Evolutionary conservation across 129 eudicot genomes (phyloP).

Genomic region (Dittrichia graveolens): DNA sequence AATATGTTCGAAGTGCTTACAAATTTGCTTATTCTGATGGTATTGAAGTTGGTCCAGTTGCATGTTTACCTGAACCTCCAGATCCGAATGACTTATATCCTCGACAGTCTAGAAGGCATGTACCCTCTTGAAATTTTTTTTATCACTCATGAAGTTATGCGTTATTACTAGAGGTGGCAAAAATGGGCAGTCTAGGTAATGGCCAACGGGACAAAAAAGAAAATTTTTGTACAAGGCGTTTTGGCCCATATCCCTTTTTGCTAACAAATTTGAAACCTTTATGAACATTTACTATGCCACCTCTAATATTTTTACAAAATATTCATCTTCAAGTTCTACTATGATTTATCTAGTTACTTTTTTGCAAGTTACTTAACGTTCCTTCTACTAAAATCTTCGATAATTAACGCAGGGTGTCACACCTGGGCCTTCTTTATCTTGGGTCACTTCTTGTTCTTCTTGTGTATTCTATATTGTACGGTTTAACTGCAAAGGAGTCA

Average conservation of each 20-base stretch:
- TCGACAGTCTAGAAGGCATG: conserved; percentile 94
- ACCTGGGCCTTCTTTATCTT: conserved; percentile 86
- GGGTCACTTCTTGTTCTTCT: conserved; percentile 89
- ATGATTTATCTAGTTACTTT: conserved; percentile 5
- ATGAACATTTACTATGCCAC: neutral
- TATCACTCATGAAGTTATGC: neutral
- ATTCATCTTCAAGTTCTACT: neutral
- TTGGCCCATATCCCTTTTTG: neutral
- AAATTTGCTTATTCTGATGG: conserved; percentile 97
- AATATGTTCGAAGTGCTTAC: conserved; percentile 92
- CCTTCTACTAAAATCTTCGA: conserved; percentile 1
- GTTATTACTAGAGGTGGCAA: neutral
- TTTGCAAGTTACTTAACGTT: neutral
- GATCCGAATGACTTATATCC: conserved; percentile 98
- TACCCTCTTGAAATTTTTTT: conserved; percentile 16
- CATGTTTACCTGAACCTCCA: conserved; percentile 96
- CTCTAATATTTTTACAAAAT: neutral
- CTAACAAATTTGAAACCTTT: no score
- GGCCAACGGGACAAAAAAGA: neutral
- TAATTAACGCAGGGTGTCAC: conserved; percentile 70
- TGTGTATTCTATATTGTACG: conserved; percentile 87
- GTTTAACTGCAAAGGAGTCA: conserved; percentile 91
- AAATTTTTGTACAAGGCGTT: neutral
- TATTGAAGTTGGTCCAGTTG: conserved; percentile 96
- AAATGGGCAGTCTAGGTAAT: neutral